Evolutionary conservation across 2,329 filamentous ascomycete species (phyloP).

Genomic region (Aurifilum marmelostoma): DNA sequence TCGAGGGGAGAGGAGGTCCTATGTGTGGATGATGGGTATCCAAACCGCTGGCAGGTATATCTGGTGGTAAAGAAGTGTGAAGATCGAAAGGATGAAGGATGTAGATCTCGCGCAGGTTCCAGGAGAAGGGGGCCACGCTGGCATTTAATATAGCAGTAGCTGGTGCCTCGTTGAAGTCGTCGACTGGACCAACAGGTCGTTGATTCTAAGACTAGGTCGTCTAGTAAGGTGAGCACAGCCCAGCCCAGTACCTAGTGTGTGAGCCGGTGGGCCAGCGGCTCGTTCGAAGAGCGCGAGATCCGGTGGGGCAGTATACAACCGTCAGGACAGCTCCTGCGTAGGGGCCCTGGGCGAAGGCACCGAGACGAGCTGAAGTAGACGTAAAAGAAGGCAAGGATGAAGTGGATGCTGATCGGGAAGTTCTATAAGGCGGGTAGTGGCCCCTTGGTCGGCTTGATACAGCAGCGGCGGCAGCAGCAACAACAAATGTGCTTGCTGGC

Average conservation of each 20-base stretch:
- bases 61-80: not conserved
- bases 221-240: not conserved
- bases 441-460: not conserved
- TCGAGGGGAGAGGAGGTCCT: not conserved
- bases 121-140: not conserved
- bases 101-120: not conserved
- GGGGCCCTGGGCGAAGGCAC: not conserved
- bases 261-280: not conserved
- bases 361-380: not conserved
- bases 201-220: not conserved
- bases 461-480: slow-evolving; percentile 7
- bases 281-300: slow-evolving; percentile 4
- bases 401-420: slow-evolving; percentile 4
- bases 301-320: not conserved
- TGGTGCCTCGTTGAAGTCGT: not conserved
- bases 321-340: not conserved
- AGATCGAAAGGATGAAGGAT: not conserved
- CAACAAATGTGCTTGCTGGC: not conserved
- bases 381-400: no score
- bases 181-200: not conserved
- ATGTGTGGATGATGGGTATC: not conserved
- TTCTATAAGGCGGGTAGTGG: not conserved
- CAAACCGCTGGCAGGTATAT: not conserved
- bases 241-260: slow-evolving; percentile 2
- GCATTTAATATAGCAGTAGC: slow-evolving; percentile 11